A percentile compares a stretch with the other conserved stretches of the same genome.
Conservation (phyloP, 495 filamentous ascomycete species). For the Xylaria castorea region DNA sequence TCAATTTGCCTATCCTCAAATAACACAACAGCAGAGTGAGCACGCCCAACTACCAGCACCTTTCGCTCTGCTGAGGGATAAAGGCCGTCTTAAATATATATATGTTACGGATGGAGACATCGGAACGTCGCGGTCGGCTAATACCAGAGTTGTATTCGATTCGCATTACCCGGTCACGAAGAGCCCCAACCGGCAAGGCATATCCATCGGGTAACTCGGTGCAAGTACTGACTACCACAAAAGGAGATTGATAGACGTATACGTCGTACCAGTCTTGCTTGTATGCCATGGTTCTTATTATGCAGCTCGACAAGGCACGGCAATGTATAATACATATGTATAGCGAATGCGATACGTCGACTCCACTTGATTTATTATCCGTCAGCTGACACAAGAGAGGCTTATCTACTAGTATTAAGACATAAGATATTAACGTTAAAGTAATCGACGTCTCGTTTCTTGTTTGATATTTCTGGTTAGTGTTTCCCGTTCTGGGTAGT, state of each 20-base stretch:
- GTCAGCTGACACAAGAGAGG: not conserved
- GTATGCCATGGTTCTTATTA: not conserved
- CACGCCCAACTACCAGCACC: not conserved
- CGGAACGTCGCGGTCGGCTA: slow-evolving; percentile 3
- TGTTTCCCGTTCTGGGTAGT: not conserved
- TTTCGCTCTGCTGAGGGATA: not conserved
- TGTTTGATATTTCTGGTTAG: not conserved
- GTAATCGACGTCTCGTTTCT: not conserved
- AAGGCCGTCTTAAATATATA: slow-evolving; percentile 4
- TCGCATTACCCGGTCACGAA: slow-evolving; percentile 17
- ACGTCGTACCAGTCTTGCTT: not conserved
- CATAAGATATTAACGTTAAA: not conserved
- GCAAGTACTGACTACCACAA: not conserved
- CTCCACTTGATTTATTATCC: not conserved
- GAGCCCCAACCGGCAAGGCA: not conserved
- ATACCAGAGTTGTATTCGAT: slow-evolving; percentile 9
- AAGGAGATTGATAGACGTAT: not conserved
- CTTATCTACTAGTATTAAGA: not conserved
- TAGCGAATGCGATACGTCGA: not conserved
- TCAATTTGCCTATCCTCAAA: not conserved
- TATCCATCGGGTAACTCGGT: slow-evolving; percentile 18
- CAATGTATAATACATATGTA: not conserved
- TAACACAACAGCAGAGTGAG: not conserved
- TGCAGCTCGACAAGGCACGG: not conserved
- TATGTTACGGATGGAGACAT: not conserved